Evolutionary conservation across 345 rosid species (phyloP).

Genomic region (Firmiana major): DNA sequence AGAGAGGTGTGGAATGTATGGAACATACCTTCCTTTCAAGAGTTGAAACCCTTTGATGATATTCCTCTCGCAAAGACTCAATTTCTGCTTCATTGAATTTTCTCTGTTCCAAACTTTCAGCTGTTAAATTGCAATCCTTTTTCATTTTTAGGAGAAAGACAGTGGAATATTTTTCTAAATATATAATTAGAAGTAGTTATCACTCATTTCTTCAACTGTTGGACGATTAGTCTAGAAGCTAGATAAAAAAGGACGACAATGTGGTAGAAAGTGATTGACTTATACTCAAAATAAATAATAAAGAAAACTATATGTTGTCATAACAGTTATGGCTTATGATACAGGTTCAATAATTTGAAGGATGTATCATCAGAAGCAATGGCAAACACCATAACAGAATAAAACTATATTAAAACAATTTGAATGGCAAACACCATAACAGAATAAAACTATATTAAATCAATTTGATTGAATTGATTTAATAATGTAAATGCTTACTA

Average conservation of each 20-base stretch:
- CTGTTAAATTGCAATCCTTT: conserved; percentile 14
- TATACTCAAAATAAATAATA: background rate
- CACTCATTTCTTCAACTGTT: background rate
- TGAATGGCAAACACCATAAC: background rate
- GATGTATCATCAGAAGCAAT: background rate
- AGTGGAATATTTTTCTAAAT: background rate
- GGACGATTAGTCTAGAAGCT: background rate
- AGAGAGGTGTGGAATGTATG: background rate
- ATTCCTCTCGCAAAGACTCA: conserved; percentile 94
- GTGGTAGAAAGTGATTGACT: background rate
- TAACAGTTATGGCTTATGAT: background rate
- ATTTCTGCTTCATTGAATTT: conserved; percentile 89
- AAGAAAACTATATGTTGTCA: background rate
- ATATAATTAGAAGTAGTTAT: background rate
- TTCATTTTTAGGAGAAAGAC: background rate
- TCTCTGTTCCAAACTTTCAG: conserved; percentile 53
- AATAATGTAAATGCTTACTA: background rate
- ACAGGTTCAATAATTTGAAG: background rate
- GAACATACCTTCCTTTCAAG: conserved; percentile 86
- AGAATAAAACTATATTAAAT: background rate
- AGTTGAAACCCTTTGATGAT: conserved; percentile 91
- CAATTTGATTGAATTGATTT: background rate
- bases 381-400: background rate
- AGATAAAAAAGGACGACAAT: background rate
- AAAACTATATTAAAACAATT: too few relatives aligned